Conservation (phyloP, 306 rosid genomes). For the Prunus mongolica region DNA sequence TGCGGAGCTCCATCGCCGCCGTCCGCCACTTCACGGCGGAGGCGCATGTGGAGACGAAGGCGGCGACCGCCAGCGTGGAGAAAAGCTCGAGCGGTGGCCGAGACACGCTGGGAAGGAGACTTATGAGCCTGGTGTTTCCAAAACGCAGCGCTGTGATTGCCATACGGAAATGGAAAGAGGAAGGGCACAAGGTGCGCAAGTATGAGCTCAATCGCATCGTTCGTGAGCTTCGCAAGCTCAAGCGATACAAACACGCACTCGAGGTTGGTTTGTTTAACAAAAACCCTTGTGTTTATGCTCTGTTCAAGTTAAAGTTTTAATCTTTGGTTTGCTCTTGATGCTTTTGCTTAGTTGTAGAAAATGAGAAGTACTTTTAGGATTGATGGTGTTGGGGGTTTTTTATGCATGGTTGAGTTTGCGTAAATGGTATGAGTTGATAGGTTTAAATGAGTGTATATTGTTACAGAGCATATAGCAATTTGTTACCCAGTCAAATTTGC, state of each 20-base stretch:
- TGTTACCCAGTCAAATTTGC: not conserved
- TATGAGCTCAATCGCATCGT: conserved; percentile 85
- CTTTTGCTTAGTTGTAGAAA: not conserved
- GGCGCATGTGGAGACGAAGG: conserved; percentile 22
- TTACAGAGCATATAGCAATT: not conserved
- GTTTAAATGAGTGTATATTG: not conserved
- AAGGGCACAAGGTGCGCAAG: conserved; percentile 61
- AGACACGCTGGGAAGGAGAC: conserved; percentile 75
- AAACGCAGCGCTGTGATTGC: conserved; percentile 80
- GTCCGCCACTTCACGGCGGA: conserved; percentile 48
- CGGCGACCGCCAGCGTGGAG: not conserved
- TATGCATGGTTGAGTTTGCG: not conserved
- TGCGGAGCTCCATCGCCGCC: conserved; percentile 34
- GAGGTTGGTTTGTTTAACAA: conserved; percentile 49
- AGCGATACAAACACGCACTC: conserved; percentile 85
- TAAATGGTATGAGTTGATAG: not conserved
- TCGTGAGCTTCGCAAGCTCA: conserved; percentile 82
- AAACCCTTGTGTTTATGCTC: not conserved
- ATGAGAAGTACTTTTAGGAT: not conserved
- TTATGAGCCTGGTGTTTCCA: conserved; percentile 60
- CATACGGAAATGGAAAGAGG: conserved; percentile 82
- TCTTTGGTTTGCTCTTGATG: not conserved
- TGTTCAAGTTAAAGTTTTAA: not conserved
- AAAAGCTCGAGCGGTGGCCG: conserved; percentile 29
- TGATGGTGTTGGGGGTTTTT: not conserved